A percentile compares a stretch with the other conserved stretches of the same genome.
Conservation (phyloP, 148 eudicot species). For the Dysphania ambrosioides region DNA sequence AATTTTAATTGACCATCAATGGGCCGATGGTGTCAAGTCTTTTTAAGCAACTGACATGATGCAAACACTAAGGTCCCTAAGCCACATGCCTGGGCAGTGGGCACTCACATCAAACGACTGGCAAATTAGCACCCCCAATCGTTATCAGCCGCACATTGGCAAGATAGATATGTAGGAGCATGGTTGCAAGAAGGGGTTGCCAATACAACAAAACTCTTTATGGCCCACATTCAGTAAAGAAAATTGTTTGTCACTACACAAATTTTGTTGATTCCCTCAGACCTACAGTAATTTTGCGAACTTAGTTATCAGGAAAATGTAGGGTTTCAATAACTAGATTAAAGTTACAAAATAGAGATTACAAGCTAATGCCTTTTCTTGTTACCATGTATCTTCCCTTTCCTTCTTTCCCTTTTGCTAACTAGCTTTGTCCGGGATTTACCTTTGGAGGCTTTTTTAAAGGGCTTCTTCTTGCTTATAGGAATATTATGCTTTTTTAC, state of each 20-base stretch:
- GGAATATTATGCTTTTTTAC: slow-evolving; percentile 45
- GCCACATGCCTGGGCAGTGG: too few relatives aligned
- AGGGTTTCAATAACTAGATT: not conserved
- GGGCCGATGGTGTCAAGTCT: too few relatives aligned
- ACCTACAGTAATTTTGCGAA: slow-evolving; percentile 1
- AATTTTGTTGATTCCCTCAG: not conserved
- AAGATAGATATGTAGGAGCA: not conserved
- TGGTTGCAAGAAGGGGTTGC: slow-evolving; percentile 15
- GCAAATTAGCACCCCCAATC: not conserved
- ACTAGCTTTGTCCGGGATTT: slow-evolving; percentile 49
- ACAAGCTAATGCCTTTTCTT: slow-evolving; percentile 26
- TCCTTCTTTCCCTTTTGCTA: too few relatives aligned
- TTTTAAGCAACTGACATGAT: too few relatives aligned
- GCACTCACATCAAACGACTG: not conserved
- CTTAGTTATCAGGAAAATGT: not conserved
- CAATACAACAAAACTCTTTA: not conserved
- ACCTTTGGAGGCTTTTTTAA: slow-evolving; percentile 49
- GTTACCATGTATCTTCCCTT: too few relatives aligned
- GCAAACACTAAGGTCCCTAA: not conserved
- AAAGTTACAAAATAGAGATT: not conserved
- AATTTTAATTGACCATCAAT: too few relatives aligned
- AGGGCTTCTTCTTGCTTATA: slow-evolving; percentile 52
- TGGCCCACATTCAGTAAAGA: slow-evolving; percentile 9
- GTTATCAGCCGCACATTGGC: not conserved
- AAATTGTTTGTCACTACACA: not conserved